phyloP scores from a whole-genome alignment of 2,329 filamentous ascomycete species.

The Fusarium sulawesiense region DNA sequence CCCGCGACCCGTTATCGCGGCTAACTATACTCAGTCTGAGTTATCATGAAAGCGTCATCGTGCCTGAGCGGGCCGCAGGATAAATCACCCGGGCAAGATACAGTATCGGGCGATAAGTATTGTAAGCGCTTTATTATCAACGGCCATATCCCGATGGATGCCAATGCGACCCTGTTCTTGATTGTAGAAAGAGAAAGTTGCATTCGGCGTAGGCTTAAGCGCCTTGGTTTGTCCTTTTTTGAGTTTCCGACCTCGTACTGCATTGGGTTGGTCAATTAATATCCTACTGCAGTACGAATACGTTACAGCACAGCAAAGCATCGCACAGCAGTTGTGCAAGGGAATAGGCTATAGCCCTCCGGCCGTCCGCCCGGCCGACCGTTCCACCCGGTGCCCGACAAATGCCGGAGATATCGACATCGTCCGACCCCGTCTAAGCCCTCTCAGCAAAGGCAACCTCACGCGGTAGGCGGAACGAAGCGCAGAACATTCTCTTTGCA shows the following conservation, averaged over 20 bases:
- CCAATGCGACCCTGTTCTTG: conserved; percentile 26
- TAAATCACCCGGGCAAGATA: conserved; percentile 25
- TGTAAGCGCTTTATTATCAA: conserved; percentile 18
- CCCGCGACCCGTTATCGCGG: conserved; percentile 33
- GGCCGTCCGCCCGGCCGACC: conserved; percentile 26
- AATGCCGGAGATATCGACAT: conserved; percentile 24
- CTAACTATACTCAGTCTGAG: conserved; percentile 5
- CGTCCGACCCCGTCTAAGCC: conserved; percentile 28
- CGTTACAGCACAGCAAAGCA: conserved; percentile 7
- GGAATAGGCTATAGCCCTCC: conserved; percentile 10
- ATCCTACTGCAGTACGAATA: conserved; percentile 7
- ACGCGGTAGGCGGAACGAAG: conserved; percentile 84
- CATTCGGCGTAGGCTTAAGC: conserved; percentile 17
- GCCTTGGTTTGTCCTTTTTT: conserved; percentile 12
- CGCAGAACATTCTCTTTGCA: conserved; percentile 96
- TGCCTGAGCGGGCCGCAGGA: conserved; percentile 28
- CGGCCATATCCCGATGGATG: conserved; percentile 12
- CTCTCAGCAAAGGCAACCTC: conserved; percentile 80
- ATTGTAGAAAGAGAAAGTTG: conserved; percentile 27
- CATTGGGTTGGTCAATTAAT: conserved; percentile 10
- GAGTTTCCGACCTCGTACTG: conserved; percentile 18
- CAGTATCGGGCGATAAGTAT: conserved; percentile 25
- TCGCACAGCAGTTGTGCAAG: background rate
- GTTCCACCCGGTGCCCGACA: conserved; percentile 25
- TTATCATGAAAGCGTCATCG: conserved; percentile 40